Evolutionary conservation across 805 yeast species (phyloP), one percentile per base, ranked within the genome.

Genomic region (Metahyphopichia silvanorum): DNA sequence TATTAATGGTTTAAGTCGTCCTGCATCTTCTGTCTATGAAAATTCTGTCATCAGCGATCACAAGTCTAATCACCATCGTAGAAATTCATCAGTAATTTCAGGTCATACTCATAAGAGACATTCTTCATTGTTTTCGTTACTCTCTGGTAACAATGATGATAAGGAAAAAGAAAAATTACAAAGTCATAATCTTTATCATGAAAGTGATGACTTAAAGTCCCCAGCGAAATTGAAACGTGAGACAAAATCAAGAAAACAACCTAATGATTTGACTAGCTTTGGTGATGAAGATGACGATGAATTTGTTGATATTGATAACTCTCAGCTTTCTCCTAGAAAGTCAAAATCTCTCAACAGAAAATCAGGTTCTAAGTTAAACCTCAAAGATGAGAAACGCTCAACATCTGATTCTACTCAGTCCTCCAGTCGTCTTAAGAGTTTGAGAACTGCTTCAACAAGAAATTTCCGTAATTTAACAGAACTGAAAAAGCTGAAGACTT

Each of bases 401-500:
- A 44, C 54, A 2, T 57, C 63, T 2, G 79, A 76, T 38, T 66
- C 76, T 1, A 32, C 44, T 2, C 42, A 15, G 6, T 29, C 55
- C 6, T 47, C 49, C 13, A 66, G 68, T 5, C 63, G 75, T 34
- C 54, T 73, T 28, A 79, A 77, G 49, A 64, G 72, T 4, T 56
- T 74, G 39, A 73, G 80, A 35, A 65, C 77, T 4, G 68, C 77
- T 5, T 70, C 81, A 8, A 65, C 80, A 3, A 72, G 74, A 33
- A 69, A 76, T 26, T 58, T 74, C 40, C 59, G 67, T 34, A 66
- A 54, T 28, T 53, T 74, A 21, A 65, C 71, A 1, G 63, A 72
- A 2, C 61, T 69, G 29, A 71, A 68, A 40, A 84, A 84, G 49
- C 74, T 71, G 57, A 76, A 78, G 36, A 84, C 94, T 0, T 76